These are phyloP conservation scores for Penicillium sp. DNA, from an alignment of 2,329 filamentous ascomycete species.

Conservation along the genomic window DNA sequence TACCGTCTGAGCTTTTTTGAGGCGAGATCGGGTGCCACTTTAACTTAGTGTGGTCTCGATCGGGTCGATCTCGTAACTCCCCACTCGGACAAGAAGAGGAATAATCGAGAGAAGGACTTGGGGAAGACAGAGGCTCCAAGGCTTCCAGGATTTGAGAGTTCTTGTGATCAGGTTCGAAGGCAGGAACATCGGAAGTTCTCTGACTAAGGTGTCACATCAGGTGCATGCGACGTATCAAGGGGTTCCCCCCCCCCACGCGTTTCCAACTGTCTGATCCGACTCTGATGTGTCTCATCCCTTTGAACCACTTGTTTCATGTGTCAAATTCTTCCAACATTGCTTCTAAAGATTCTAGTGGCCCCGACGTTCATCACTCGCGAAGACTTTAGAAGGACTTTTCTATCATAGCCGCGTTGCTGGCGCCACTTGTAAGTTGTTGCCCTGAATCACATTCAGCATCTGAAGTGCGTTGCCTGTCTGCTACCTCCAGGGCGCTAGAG, in stretches of 20 bases:
- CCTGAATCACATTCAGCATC: neutral
- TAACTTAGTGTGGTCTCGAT: constrained; percentile 19
- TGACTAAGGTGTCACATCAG: constrained; percentile 6
- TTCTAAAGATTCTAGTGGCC: neutral
- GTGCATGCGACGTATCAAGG: constrained; percentile 10
- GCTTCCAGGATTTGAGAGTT: neutral
- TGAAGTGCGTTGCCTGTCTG: no score
- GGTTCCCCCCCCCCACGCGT: constrained; percentile 5
- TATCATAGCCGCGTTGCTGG: neutral
- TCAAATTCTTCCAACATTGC: neutral
- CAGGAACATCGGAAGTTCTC: constrained; percentile 2
- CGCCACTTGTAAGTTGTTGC: neutral
- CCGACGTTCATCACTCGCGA: neutral
- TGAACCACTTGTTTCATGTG: neutral
- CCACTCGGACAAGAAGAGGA: neutral
- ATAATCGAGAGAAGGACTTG: neutral
- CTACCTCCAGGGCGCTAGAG: no score
- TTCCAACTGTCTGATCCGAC: constrained; percentile 1
- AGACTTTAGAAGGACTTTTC: neutral
- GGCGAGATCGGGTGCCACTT: constrained; percentile 19
- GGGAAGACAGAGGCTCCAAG: neutral
- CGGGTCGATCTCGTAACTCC: constrained; percentile 13
- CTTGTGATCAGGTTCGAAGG: constrained; percentile 1
- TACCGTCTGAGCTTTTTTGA: constrained; percentile 23
- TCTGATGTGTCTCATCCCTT: constrained; percentile 2